Conservation (phyloP, 2,329 filamentous ascomycete genomes). For the Fusarium sacchari region DNA sequence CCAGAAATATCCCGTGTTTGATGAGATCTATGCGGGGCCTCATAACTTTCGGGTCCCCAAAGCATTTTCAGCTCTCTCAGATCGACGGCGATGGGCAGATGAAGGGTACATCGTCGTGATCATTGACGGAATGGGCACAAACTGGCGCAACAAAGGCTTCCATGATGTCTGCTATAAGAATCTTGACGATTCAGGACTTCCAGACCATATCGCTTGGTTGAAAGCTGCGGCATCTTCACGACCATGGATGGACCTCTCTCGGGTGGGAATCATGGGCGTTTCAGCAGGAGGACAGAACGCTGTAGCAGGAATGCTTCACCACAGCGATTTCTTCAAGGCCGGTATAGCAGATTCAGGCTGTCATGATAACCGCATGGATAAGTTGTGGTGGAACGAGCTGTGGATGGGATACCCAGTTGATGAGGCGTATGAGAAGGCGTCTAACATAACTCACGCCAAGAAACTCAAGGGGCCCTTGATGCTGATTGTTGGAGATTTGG, state of each 20-base stretch:
- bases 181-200: constrained; percentile 42
- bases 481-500: constrained; percentile 45
- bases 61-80: constrained; percentile 27
- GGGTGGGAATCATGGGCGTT: constrained; percentile 44
- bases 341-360: constrained; percentile 44
- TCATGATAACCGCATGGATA: constrained; percentile 48
- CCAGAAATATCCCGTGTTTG: constrained; percentile 44
- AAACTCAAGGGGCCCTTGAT: constrained; percentile 44
- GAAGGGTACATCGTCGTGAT: constrained; percentile 46
- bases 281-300: constrained; percentile 48
- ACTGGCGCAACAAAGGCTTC: constrained; percentile 45
- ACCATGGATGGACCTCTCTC: constrained; percentile 44
- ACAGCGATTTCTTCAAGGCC: constrained; percentile 44
- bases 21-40: constrained; percentile 46
- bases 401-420: constrained; percentile 49
- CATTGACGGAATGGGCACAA: constrained; percentile 48
- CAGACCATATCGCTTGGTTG: constrained; percentile 46
- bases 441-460: constrained; percentile 43
- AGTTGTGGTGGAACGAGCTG: constrained; percentile 47
- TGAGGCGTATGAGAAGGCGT: constrained; percentile 41
- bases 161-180: constrained; percentile 47
- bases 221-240: constrained; percentile 40
- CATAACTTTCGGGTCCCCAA: constrained; percentile 42
- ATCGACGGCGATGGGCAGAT: constrained; percentile 40
- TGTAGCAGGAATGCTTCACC: constrained; percentile 41